Percentiles rank a stretch among this genome's conserved stretches.
Conservation (phyloP, 73 alveolate genomes). For the Tetrahymena elliotti region DNA sequence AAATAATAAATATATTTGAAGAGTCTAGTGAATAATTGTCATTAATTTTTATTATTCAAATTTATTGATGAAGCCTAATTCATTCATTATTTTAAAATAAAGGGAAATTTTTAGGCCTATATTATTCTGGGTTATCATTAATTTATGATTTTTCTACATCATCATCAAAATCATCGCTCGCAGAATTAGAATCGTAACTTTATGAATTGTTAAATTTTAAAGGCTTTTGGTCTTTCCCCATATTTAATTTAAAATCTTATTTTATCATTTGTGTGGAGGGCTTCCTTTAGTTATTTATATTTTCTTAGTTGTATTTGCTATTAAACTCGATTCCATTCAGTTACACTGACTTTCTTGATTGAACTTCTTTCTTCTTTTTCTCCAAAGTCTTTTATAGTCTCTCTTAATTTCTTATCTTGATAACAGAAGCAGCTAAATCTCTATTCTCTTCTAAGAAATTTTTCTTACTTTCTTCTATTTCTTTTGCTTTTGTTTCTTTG, state of each 20-base stretch:
- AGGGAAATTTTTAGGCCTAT: background rate
- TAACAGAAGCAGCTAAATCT: conserved; percentile 23
- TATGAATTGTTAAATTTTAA: background rate
- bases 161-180: background rate
- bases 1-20: background rate
- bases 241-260: background rate
- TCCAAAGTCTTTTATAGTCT: background rate
- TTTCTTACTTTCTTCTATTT: conserved; percentile 16
- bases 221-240: background rate
- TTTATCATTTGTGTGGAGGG: background rate
- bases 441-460: conserved; percentile 38
- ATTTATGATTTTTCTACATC: background rate
- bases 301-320: background rate
- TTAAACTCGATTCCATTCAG: background rate
- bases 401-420: background rate
- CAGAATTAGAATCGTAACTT: background rate
- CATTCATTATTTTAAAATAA: background rate
- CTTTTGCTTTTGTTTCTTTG: conserved; percentile 27
- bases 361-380: background rate
- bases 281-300: background rate
- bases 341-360: background rate
- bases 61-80: background rate
- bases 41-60: background rate
- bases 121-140: background rate
- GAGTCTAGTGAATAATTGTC: background rate